Percentiles rank a stretch among this genome's conserved stretches.
Evolutionary conservation across 768 basidiomycete species (phyloP).

Genomic region (Amyloporia xantha): DNA sequence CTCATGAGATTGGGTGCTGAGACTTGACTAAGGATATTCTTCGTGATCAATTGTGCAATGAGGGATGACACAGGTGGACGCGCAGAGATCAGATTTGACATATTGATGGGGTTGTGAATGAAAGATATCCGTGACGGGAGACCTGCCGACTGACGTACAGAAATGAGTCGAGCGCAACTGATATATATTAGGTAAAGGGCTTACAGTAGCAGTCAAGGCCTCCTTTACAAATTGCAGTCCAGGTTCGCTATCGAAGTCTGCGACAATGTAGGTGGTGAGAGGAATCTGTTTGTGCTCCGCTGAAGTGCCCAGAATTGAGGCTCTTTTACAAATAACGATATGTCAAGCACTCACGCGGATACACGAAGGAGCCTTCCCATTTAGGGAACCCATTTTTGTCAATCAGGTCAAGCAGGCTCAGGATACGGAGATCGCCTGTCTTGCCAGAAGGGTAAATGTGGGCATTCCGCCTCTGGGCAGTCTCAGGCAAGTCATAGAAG

Average conservation of each 20-base stretch:
- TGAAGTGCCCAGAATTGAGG: slow-evolving; percentile 19
- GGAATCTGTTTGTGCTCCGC: slow-evolving; percentile 24
- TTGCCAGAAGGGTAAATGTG: slow-evolving; percentile 57
- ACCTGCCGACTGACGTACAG: slow-evolving; percentile 19
- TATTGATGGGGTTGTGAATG: slow-evolving; percentile 58
- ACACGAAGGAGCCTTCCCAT: slow-evolving; percentile 46
- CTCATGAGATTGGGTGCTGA: slow-evolving; percentile 34
- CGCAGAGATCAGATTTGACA: slow-evolving; percentile 10
- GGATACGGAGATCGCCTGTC: slow-evolving; percentile 41
- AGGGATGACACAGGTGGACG: slow-evolving; percentile 35
- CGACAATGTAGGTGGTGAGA: slow-evolving; percentile 58
- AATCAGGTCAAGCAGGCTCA: slow-evolving; percentile 52
- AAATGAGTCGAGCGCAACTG: background rate
- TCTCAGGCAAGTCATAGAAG: slow-evolving; percentile 86
- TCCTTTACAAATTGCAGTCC: slow-evolving; percentile 58
- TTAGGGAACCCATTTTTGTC: slow-evolving; percentile 36
- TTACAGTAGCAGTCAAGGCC: slow-evolving; percentile 59
- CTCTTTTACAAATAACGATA: background rate
- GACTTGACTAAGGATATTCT: slow-evolving; percentile 32
- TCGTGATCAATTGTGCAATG: slow-evolving; percentile 43
- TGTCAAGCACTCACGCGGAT: slow-evolving; percentile 46
- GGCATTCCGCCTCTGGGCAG: slow-evolving; percentile 62
- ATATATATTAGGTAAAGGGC: slow-evolving; percentile 13
- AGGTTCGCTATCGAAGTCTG: slow-evolving; percentile 63
- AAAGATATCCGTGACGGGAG: slow-evolving; percentile 61